Conservation (phyloP, 2,329 filamentous ascomycete genomes). For the Alternaria tenuissima region DNA sequence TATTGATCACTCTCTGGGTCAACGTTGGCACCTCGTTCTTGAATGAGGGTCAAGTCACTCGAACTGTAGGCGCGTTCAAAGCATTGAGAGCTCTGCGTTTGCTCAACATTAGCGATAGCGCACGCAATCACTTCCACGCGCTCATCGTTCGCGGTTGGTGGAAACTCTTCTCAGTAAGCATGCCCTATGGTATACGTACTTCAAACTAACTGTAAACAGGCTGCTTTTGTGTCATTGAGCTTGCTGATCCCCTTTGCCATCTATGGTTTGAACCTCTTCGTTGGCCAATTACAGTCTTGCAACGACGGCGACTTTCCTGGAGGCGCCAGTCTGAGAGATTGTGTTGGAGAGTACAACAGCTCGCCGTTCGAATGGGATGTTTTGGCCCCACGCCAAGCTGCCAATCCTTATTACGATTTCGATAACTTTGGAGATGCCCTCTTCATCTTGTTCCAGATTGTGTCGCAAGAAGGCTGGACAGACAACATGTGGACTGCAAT, state of each 20-base stretch:
- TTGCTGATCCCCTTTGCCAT: conserved; percentile 96
- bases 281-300: conserved; percentile 79
- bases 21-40: conserved; percentile 85
- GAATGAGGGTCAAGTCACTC: conserved; percentile 83
- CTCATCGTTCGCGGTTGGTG: conserved; percentile 92
- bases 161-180: conserved; percentile 83
- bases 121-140: conserved; percentile 94
- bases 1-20: conserved; percentile 93
- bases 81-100: conserved; percentile 88
- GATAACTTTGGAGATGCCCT: conserved; percentile 93
- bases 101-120: conserved; percentile 95
- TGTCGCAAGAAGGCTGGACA: conserved; percentile 97
- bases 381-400: conserved; percentile 79
- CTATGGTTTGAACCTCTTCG: conserved; percentile 93
- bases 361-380: conserved; percentile 85
- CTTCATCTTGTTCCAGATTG: conserved; percentile 98
- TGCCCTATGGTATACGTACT: neutral
- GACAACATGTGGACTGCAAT: conserved; percentile 89
- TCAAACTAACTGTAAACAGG: conserved; percentile 51
- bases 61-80: conserved; percentile 96
- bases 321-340: conserved; percentile 71
- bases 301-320: conserved; percentile 70
- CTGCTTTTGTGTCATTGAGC: conserved; percentile 92
- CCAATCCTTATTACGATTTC: conserved; percentile 88
- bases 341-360: conserved; percentile 82